phyloP scores from a whole-genome alignment of 106 monocot genomes.

The Dendrobium nobile region DNA sequence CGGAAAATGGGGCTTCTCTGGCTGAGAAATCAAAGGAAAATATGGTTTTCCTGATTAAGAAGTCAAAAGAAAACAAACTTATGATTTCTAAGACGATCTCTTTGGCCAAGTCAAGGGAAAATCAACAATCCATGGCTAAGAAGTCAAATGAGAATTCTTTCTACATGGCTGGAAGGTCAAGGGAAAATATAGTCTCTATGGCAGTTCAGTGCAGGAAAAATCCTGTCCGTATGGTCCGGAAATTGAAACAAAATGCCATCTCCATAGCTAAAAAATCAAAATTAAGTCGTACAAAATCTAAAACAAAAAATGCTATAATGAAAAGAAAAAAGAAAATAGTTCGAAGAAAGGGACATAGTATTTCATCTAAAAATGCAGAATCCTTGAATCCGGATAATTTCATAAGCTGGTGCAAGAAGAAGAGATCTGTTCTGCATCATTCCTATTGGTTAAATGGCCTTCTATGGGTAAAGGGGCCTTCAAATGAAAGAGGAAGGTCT shows the following conservation, averaged over 20 bases:
- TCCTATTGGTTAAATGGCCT: conserved; percentile 90
- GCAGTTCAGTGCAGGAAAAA: conserved; percentile 10
- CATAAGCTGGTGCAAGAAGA: conserved; percentile 44
- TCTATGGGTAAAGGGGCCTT: conserved; percentile 42
- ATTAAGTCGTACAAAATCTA: conserved; percentile 7
- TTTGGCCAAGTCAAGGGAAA: conserved; percentile 9
- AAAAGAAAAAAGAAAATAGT: conserved; percentile 13
- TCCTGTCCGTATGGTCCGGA: conserved; percentile 8
- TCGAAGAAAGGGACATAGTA: conserved; percentile 5
- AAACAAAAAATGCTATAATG: conserved; percentile 9
- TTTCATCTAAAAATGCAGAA: conserved; percentile 10
- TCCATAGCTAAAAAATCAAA: conserved; percentile 1
- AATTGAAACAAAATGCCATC: conserved; percentile 6
- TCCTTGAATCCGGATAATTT: conserved; percentile 10
- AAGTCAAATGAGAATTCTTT: conserved; percentile 13
- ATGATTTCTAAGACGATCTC: conserved; percentile 7
- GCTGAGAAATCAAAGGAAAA: not conserved
- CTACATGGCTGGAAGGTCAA: conserved; percentile 11
- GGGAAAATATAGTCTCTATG: conserved; percentile 19
- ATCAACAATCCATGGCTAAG: conserved; percentile 11
- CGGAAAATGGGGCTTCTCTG: not conserved
- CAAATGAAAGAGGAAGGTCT: conserved; percentile 33
- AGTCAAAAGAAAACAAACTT: conserved; percentile 16
- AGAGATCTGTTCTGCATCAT: conserved; percentile 44
- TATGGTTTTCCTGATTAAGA: not conserved